Evolutionary conservation across 1,139 yeast species (phyloP).

Genomic region (Geotrichum bryndzae): DNA sequence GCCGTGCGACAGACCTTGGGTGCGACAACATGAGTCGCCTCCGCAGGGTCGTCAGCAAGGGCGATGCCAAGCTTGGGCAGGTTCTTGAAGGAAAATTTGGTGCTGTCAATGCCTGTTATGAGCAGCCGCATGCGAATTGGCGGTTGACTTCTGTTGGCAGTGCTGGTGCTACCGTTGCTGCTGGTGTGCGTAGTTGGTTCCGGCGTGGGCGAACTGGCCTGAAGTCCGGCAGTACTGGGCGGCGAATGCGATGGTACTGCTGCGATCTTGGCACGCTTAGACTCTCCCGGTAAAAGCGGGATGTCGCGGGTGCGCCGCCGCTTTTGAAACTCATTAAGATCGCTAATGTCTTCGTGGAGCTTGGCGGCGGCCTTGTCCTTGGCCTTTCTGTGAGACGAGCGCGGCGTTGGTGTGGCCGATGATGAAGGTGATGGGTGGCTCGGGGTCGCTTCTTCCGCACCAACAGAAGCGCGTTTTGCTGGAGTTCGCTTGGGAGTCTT

Average conservation of each 20-base stretch:
- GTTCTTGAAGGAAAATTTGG: not conserved
- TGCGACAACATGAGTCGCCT: conserved; percentile 46
- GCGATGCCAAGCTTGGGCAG: conserved; percentile 28
- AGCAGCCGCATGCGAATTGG: conserved; percentile 20
- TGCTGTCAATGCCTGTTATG: conserved; percentile 31
- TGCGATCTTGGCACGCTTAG: not conserved
- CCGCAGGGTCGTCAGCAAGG: conserved; percentile 30
- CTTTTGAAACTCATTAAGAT: conserved; percentile 55
- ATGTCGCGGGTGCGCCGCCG: conserved; percentile 21
- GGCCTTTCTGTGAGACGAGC: conserved; percentile 43
- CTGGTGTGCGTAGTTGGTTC: not conserved
- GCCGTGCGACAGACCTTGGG: conserved; percentile 79
- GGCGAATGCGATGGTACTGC: not conserved
- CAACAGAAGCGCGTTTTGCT: not conserved
- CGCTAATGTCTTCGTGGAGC: conserved; percentile 63
- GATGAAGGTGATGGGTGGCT: not conserved
- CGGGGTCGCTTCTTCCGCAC: not conserved
- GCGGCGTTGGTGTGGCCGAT: not conserved
- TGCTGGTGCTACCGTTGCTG: not conserved
- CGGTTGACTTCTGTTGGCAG: not conserved
- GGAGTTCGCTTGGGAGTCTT: not conserved
- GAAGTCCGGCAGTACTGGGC: not conserved
- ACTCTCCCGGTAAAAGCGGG: conserved; percentile 15
- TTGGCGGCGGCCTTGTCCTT: conserved; percentile 60
- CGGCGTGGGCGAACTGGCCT: not conserved